Evolutionary conservation across 2,329 filamentous ascomycete species (phyloP).

Genomic region (Xenoacremonium recifei): DNA sequence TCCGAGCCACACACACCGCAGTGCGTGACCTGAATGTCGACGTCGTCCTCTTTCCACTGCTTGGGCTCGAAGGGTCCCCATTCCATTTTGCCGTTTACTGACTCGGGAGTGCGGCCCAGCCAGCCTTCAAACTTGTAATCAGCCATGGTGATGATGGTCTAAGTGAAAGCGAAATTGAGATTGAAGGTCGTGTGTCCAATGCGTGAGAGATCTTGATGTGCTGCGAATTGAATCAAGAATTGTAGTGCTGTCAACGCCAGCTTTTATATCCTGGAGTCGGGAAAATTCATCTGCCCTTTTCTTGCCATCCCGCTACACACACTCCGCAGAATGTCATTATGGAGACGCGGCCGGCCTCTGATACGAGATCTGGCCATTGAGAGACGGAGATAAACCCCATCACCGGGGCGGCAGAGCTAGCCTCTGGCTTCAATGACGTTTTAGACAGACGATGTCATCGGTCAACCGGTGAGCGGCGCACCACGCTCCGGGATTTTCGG

Average conservation of each 20-base stretch:
- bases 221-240: not conserved
- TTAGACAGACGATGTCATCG: too few species aligned
- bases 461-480: too few species aligned
- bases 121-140: slow-evolving; percentile 52
- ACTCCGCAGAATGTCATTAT: not conserved
- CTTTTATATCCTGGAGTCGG: not conserved
- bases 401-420: too few species aligned
- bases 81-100: slow-evolving; percentile 48
- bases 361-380: too few species aligned
- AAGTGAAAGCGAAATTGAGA: not conserved
- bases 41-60: slow-evolving; percentile 60
- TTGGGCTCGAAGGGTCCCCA: slow-evolving; percentile 59
- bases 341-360: too few species aligned
- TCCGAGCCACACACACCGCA: slow-evolving; percentile 65
- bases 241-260: not conserved
- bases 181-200: not conserved
- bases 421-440: too few species aligned
- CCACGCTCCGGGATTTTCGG: too few species aligned
- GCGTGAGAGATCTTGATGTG: too few species aligned
- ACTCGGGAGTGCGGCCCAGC: slow-evolving; percentile 41
- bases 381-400: too few species aligned
- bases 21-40: slow-evolving; percentile 64
- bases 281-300: not conserved
- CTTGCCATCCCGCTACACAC: not conserved
- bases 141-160: slow-evolving; percentile 30